Conservation (phyloP, 1,139 yeast genomes). For the Yamadazyma blattariae region DNA sequence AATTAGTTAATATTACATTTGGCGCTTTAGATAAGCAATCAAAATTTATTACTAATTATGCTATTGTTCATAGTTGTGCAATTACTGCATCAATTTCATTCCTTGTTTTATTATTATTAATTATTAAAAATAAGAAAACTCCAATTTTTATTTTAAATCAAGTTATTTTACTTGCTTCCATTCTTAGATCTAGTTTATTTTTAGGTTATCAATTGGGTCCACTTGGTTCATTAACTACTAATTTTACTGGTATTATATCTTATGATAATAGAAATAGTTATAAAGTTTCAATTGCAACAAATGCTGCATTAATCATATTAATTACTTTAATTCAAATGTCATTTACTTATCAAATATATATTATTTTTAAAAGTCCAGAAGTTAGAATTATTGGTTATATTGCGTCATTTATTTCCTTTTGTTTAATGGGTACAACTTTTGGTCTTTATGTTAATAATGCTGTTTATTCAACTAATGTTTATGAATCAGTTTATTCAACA, state of each 20-base stretch:
- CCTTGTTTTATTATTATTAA: slow-evolving; percentile 23
- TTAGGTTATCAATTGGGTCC: slow-evolving; percentile 52
- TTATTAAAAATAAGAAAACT: slow-evolving; percentile 51
- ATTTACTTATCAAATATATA: slow-evolving; percentile 64
- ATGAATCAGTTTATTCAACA: slow-evolving; percentile 4
- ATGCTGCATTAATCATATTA: slow-evolving; percentile 57
- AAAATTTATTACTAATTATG: slow-evolving; percentile 9
- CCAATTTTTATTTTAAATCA: slow-evolving; percentile 73
- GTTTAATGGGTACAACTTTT: slow-evolving; percentile 38
- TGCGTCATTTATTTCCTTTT: slow-evolving; percentile 37
- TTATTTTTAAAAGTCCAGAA: slow-evolving; percentile 61
- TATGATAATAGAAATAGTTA: slow-evolving; percentile 21
- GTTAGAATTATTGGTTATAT: slow-evolving; percentile 34
- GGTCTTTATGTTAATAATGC: slow-evolving; percentile 49
- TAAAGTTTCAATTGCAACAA: slow-evolving; percentile 52
- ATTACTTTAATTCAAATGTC: slow-evolving; percentile 61
- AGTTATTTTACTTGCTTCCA: slow-evolving; percentile 48
- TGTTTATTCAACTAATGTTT: slow-evolving; percentile 13
- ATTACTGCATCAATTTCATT: slow-evolving; percentile 28
- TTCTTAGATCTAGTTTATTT: slow-evolving; percentile 60
- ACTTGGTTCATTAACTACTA: slow-evolving; percentile 46
- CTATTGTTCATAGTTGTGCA: slow-evolving; percentile 21
- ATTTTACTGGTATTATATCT: slow-evolving; percentile 46
- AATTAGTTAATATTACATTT: slow-evolving; percentile 11
- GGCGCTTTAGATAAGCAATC: slow-evolving; percentile 13